Evolutionary conservation across 345 rosid genomes (phyloP), one percentile per base, ranked within the genome.

Genomic region (Hibiscus syriacus): DNA sequence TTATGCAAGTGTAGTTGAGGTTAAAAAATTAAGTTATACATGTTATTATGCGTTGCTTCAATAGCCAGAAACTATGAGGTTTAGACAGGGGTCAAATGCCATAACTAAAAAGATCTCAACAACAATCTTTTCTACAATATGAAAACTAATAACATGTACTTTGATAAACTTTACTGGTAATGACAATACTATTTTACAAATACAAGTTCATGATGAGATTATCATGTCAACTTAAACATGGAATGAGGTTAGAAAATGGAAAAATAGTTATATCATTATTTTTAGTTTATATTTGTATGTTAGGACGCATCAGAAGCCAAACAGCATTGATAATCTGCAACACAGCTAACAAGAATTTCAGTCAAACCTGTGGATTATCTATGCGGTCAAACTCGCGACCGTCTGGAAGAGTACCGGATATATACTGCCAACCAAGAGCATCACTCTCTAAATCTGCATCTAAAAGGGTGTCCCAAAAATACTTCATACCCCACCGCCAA

Each of bases 401-500:
- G 74, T 90, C 99, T 2, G 97, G 97, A 55, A 93, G 84, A 43
- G 95, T 93, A 60, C 99, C 96, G 0, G 99, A 84, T 55, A 93
- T 93, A 77, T 93, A 90, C 66, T 93, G 99, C 99, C 99, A 93
- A 73, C 99, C 99, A 59, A 93, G 97, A 66, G 97, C 87, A 74
- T 93, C 98, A 16, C 98, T 93, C 72, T 93, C 98, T 71, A 93
- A 79, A 76, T 93, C 98, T 0, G 98, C 97, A 78, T 93, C 98
- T 60, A 93, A 81, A 55, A 93, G 90, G 59, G 97, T 93, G 76
- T 93, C 98, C 98, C 98, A 93, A 77, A 90, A 93, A 72, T 93
- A 93, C 80, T 93, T 93, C 98, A 93, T 93, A 46, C 98, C 98
- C 98, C 98, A 93, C 80, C 95, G 72, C 98, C 98, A 93, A 0